Evolutionary conservation across 129 eudicot species (phyloP).

Genomic region (Artemisia tridentata): DNA sequence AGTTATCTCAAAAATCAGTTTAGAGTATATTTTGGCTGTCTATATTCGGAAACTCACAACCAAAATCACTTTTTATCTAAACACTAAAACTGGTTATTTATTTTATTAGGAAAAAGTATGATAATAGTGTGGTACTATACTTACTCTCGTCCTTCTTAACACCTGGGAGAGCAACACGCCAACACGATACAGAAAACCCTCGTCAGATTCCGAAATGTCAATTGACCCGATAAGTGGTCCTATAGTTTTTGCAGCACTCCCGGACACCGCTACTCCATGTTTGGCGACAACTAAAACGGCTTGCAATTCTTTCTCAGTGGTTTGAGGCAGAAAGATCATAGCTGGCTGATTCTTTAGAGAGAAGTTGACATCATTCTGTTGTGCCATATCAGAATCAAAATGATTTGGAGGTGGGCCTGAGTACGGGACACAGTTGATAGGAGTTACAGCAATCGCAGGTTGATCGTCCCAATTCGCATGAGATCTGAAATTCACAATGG

Average conservation of each 20-base stretch:
- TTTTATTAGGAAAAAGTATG: too few species aligned
- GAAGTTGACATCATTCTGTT: conserved; percentile 9
- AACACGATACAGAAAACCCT: conserved; percentile 58
- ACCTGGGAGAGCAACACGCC: conserved; percentile 85
- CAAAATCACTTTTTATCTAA: too few species aligned
- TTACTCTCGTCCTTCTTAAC: conserved; percentile 65
- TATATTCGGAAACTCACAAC: too few species aligned
- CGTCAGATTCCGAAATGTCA: conserved; percentile 62
- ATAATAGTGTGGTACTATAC: conserved; percentile 33
- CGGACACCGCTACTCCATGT: conserved; percentile 52
- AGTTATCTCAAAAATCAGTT: too few species aligned
- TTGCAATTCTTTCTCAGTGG: conserved; percentile 51
- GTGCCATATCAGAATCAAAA: conserved; percentile 17
- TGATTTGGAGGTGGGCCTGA: conserved; percentile 34
- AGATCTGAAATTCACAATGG: conserved; percentile 27
- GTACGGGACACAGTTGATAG: conserved; percentile 45
- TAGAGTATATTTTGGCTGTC: too few species aligned
- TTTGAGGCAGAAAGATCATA: conserved; percentile 53
- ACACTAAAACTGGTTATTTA: too few species aligned
- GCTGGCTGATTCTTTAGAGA: conserved; percentile 37
- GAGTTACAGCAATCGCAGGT: conserved; percentile 41
- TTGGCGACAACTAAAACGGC: conserved; percentile 39
- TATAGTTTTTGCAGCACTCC: conserved; percentile 62
- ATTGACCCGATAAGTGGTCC: conserved; percentile 54
- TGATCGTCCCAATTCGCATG: conserved; percentile 26